phyloP scores from a whole-genome alignment of 1,139 yeast species.

The Lodderomyces beijingensis region DNA sequence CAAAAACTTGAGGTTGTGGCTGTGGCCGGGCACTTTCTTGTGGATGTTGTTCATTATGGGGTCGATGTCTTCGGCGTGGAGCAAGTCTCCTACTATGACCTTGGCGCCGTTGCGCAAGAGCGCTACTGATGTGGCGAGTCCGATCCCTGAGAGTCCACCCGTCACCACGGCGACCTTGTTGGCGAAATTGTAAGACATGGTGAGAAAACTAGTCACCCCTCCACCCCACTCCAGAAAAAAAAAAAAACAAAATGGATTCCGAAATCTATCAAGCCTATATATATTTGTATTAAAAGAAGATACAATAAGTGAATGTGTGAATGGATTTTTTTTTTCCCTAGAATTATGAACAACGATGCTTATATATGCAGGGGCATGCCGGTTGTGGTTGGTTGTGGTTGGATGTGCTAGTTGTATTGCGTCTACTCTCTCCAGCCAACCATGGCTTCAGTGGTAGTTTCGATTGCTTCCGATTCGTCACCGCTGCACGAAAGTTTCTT shows the following conservation, averaged over 20 bases:
- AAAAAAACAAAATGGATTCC: no score
- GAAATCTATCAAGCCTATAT: no score
- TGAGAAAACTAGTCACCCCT: no score
- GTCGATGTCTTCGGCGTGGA: conserved; percentile 12
- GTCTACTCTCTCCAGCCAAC: conserved; percentile 1
- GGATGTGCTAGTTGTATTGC: conserved; percentile 2
- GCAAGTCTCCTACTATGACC: conserved; percentile 17
- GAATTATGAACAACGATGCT: no score
- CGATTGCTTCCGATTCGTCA: conserved; percentile 6
- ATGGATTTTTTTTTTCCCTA: no score
- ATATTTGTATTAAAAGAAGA: no score
- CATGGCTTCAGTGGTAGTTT: conserved; percentile 4
- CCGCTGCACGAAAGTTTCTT: conserved; percentile 5
- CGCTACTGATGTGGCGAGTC: conserved; percentile 19
- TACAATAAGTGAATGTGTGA: not conserved
- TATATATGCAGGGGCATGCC: no score
- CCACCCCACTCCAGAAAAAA: no score
- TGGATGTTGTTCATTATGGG: conserved; percentile 7
- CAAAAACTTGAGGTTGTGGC: conserved; percentile 10
- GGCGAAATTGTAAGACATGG: conserved; percentile 8
- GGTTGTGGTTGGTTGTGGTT: no score
- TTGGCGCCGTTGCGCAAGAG: conserved; percentile 17
- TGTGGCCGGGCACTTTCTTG: conserved; percentile 6
- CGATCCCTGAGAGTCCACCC: conserved; percentile 29
- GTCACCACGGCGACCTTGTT: conserved; percentile 23